Evolutionary conservation across 345 rosid species (phyloP), one percentile per base, ranked within the genome.

Genomic region (Lepidium africanum): DNA sequence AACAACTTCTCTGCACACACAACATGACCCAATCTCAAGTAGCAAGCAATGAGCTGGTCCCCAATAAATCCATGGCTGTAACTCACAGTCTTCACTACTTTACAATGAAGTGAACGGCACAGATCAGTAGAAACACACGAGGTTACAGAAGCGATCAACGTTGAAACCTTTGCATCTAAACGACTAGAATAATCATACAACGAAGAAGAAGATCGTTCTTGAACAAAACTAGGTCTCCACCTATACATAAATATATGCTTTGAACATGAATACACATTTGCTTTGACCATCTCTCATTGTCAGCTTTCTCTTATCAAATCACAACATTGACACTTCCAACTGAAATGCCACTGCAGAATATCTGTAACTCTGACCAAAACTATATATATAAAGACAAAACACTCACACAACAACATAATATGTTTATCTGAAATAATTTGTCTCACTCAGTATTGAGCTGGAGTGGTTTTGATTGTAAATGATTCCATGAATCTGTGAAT

Each of bases 61-160:
- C 90, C 91, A 21, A 87, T 66, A 66, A 84, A 90, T 5, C 90
- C 94, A 23, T 84, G 83, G 17, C 79, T 70, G 65, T 81, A 90
- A 76, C 64, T 78, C 57, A 83, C 55, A 6, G 67, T 75, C 70
- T 90, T 90, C 54, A 87, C 53, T 40, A 78, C 83, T 38, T 67
- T 76, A 41, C 81, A 82, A 50, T 87, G 94, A 70, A 81, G 46
- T 9, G 69, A 65, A 50, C 65, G 74, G 65, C 88, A 74, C 46
- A 9, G 5, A 10, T 54, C 51, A 69, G 79, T 19, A 9, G 86
- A 80, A 56, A 59, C 56, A 66, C 84, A 84, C 42, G 85, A 76
- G 10, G 39, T 61, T 72, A 84, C 52, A 39, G 81, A 75, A 43
- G 19, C 9, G 25, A 87, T 80, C 36, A 86, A 41, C 59, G 71